phyloP scores from a whole-genome alignment of 208 protist genomes.

The Trichomonas tenax region DNA sequence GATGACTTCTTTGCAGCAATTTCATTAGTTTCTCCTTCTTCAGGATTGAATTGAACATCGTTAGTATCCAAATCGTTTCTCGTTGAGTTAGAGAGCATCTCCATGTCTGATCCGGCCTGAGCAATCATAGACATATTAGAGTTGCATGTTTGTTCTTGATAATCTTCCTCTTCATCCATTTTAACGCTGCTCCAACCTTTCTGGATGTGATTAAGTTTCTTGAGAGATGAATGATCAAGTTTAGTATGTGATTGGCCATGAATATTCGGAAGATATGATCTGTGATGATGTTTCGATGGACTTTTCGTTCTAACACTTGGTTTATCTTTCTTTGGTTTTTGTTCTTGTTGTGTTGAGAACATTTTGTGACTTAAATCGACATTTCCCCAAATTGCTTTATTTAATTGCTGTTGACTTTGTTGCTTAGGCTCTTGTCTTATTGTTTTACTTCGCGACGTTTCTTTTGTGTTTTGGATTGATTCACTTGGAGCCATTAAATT shows the following conservation, averaged over 20 bases:
- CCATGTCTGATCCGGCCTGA: background rate
- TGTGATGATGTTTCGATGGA: background rate
- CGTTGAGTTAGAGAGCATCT: background rate
- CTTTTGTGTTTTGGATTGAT: background rate
- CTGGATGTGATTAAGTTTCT: background rate
- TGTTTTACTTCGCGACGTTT: no score
- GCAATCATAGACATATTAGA: background rate
- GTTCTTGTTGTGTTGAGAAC: background rate
- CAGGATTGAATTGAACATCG: background rate
- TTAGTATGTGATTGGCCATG: no score
- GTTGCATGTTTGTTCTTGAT: background rate
- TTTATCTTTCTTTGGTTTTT: background rate
- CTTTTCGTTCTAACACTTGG: no score
- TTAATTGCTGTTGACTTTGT: background rate
- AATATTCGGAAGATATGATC: background rate
- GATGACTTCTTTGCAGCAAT: background rate
- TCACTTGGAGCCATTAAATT: background rate
- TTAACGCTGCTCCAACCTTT: background rate
- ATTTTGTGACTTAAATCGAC: background rate
- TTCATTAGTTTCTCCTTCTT: background rate
- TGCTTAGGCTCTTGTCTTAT: background rate
- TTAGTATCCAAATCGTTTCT: background rate
- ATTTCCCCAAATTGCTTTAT: background rate
- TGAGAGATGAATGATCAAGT: background rate
- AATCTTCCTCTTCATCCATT: background rate